Evolutionary conservation across 176 grass and related monocot species (phyloP).

Genomic region (Cenchrus americanus): DNA sequence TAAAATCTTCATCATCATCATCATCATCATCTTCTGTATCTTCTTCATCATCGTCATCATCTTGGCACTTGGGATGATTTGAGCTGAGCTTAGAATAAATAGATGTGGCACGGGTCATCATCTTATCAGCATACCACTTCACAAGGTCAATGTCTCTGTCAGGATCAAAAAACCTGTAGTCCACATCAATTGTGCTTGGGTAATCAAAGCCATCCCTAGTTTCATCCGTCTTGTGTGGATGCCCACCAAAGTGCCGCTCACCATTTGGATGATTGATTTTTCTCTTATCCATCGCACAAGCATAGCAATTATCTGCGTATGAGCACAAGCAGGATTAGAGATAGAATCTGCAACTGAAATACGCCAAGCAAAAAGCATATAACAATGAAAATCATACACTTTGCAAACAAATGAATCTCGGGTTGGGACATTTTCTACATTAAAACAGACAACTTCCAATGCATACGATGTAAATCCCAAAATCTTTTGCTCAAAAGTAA

Average conservation of each 20-base stretch:
- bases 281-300: background rate
- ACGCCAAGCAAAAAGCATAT: background rate
- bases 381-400: background rate
- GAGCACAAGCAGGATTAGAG: slow-evolving; percentile 17
- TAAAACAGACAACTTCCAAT: background rate
- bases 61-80: background rate
- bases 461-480: background rate
- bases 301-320: slow-evolving; percentile 22
- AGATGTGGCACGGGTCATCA: background rate
- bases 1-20: background rate
- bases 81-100: background rate
- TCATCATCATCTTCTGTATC: background rate
- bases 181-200: background rate
- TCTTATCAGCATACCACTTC: background rate
- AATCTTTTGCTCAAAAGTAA: background rate
- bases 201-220: background rate
- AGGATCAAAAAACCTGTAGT: slow-evolving; percentile 41
- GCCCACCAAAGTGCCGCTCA: slow-evolving; percentile 12
- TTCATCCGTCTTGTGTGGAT: background rate
- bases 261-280: slow-evolving; percentile 29
- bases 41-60: background rate
- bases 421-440: background rate
- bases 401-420: background rate
- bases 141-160: slow-evolving; percentile 34
- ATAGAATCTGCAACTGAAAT: background rate